Evolutionary conservation across 257 asterid genomes (phyloP).

Genomic region (Solanum virginianum): DNA sequence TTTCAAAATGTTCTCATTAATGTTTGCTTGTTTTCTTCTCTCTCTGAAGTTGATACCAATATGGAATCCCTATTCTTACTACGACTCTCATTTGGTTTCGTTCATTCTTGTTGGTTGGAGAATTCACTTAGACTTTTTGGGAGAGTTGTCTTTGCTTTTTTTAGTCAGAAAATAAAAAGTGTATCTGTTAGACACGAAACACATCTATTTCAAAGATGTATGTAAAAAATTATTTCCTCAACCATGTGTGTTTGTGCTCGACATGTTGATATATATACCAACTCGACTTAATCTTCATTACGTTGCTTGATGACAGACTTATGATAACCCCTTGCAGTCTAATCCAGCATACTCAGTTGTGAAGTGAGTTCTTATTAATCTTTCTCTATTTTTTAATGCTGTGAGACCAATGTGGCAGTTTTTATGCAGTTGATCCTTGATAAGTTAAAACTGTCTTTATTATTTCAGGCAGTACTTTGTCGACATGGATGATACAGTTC

Average conservation of each 20-base stretch:
- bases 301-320: conserved; percentile 13
- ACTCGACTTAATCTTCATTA: neutral
- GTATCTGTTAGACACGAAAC: neutral
- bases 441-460: neutral
- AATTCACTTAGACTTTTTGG: neutral
- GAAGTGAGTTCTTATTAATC: conserved; percentile 18
- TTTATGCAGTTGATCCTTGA: neutral
- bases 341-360: conserved; percentile 53
- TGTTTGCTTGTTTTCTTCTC: neutral
- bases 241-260: neutral
- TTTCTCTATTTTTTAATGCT: neutral
- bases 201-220: neutral
- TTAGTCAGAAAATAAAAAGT: neutral
- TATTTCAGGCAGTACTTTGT: conserved; percentile 43
- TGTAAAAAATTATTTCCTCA: neutral
- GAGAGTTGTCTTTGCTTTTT: neutral
- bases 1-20: neutral
- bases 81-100: neutral
- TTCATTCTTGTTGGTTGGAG: neutral
- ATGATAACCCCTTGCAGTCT: conserved; percentile 29
- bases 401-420: neutral
- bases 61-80: neutral
- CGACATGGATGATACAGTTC: conserved; percentile 40
- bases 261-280: neutral
- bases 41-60: neutral